Percentiles rank a stretch among this genome's conserved stretches.
Conservation (phyloP, 768 basidiomycete species). For the Zangia roseola region DNA sequence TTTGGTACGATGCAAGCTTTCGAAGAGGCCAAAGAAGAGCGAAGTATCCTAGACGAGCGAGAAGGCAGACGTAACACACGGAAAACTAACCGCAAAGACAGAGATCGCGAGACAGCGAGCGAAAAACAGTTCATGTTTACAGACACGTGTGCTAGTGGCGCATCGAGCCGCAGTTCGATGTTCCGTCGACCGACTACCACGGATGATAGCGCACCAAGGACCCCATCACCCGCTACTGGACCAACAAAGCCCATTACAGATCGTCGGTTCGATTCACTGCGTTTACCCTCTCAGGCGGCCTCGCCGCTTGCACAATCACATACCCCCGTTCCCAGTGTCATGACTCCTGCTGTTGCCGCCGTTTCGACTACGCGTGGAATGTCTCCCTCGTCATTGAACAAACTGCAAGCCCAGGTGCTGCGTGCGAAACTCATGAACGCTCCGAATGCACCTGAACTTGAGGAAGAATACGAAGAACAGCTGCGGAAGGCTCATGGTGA, state of each 20-base stretch:
- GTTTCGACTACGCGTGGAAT: conserved; percentile 44
- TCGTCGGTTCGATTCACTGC: conserved; percentile 58
- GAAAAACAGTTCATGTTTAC: conserved; percentile 68
- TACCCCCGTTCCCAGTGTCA: conserved; percentile 89
- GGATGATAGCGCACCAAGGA: conserved; percentile 53
- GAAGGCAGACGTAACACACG: conserved; percentile 50
- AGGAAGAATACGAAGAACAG: conserved; percentile 83
- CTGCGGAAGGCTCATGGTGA: conserved; percentile 48
- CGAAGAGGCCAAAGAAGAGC: conserved; percentile 86
- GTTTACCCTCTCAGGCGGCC: conserved; percentile 55
- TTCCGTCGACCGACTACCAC: conserved; percentile 80
- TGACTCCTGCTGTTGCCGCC: conserved; percentile 61
- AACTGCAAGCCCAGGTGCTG: conserved; percentile 88
- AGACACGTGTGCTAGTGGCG: conserved; percentile 57
- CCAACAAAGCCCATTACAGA: conserved; percentile 38
- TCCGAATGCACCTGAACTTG: conserved; percentile 73
- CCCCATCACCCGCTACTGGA: conserved; percentile 46
- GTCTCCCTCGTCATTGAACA: conserved; percentile 83
- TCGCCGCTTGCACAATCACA: conserved; percentile 61
- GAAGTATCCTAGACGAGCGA: conserved; percentile 81
- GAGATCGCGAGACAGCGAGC: conserved; percentile 37
- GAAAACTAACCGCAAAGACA: conserved; percentile 37
- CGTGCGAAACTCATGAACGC: conserved; percentile 85
- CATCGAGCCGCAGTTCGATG: conserved; percentile 78
- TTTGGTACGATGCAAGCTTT: conserved; percentile 86